Evolutionary conservation across 208 protist genomes (phyloP), one percentile per base, ranked within the genome.

Genomic region (Novymonas esmeraldas): DNA sequence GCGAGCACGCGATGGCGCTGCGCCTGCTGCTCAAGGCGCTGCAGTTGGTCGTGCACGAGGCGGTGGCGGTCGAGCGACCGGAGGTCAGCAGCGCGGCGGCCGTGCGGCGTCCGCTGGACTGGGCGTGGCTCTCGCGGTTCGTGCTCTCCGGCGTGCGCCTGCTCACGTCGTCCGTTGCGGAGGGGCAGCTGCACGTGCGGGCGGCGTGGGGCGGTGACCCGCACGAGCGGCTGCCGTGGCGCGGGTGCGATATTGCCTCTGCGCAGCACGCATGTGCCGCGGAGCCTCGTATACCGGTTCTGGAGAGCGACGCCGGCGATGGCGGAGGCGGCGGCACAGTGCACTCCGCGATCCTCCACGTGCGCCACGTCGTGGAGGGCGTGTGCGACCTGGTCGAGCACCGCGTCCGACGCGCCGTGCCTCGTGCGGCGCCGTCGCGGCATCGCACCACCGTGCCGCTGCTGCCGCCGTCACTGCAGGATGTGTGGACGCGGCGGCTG

Each of bases 181-280:
- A 41, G 22, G 51, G 31, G 20, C 9, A 14, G 26, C 3, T 60
- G 26, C 68, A 85, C 29, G 60, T 62, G 41, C 52, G 75, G 52
- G 73, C 90, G 64, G 80, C 84, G 39, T 92, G 86, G 83, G 73
- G 78, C 41, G 76, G 79, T 2, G 70, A 46, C 64, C 28, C 61
- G 26, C 68, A 85, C 29, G 60, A 66, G 41, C 52, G 75, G 52
- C 75, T 92, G 64, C 82, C 84, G 39, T 92, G 86, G 83, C 76
- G 78, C 41, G 76, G 79, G 28, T 83, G 80, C 64, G 83, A 94
- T 38, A 59, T 88, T 33, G 46, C 76, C 13, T 59, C 70, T 13
- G 70, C 48, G 16, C 68, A 73, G 70, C 72, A 76, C 22, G 49
- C 51, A 6, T 89, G 82, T 34, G 70, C 82, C 39, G 54, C 76